Base-by-base conservation (phyloP, 768 basidiomycete genomes). In the Cyclocybe aegerita region DNA sequence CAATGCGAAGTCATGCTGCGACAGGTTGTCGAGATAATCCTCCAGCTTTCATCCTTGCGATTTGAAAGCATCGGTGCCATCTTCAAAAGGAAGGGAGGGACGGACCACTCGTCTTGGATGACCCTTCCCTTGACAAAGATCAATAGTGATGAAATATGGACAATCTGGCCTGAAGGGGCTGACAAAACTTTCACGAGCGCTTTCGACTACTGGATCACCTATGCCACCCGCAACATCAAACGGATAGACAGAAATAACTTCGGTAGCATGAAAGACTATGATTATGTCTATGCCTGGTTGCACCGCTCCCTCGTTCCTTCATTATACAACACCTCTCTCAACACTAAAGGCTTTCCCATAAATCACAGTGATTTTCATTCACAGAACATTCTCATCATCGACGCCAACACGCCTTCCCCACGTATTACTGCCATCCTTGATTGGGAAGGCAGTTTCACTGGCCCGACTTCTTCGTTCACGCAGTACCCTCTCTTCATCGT, bases 291-390 rank as follows among this genome's bases (percentile, higher is more conserved):
- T 8, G 33, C 16, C 9, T 46, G 50, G 50, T 47, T 52, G n/a
- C 38, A 46, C 11, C 50, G 44, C 15, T 46, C 50, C 11, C 45
- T 47, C 45, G 34, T 52, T 33, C 50, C 50, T 46, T n/a, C 44
- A 14, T 33, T 52, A 39, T 58, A 40, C 39, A 52, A 60, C 46
- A 48, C 57, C 32, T 38, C 48, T 36, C 16, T 52, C 41, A 54
- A 56, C 39, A 11, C 16, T 15, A 11, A 41, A 35, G 59, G 58
- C 8, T 56, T 31, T 44, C 59, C 51, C 4, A 50, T 60, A 15
- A 46, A 36, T 43, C 59, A 51, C 23, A 54, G 54, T 36, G 57
- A 60, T 38, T 60, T 60, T 41, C 59, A 60, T 40, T 60, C 59
- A 7, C 54, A 60, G 47, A 60, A 60, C 16, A 58, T 58, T 49